Evolutionary conservation across 371 early-diverging fungal species (phyloP), one percentile per base, ranked within the genome.

Genomic region (Syncephalastrum monosporum): DNA sequence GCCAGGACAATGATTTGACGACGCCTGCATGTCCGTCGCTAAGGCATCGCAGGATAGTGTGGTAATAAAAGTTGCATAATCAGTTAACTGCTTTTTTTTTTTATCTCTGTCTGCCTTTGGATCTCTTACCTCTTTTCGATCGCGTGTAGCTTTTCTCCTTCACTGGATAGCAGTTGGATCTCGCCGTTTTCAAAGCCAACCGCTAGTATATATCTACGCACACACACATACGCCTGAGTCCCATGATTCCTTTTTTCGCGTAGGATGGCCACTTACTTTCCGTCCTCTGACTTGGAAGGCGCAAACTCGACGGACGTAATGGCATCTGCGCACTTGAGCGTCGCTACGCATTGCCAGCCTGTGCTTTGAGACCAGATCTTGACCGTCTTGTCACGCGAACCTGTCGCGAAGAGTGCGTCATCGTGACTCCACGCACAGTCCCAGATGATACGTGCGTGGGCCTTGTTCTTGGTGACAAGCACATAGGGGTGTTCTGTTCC

Each of bases 371-470:
- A 41, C 96, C 96, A 95, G 33, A 94, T 63, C 69, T 92, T 92
- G 56, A 93, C 53, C 4, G 91, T 86, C 66, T 94, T 95, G 67
- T 98, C 99, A 50, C 99, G 83, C 12, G 94, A 94, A 13, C 82
- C 96, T 0, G 99, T 97, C 12, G 83, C 94, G 79, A 98, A 96
- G 45, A 87, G 72, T 3, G 49, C 49, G 41, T 85, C 91, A 64
- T 94, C 94, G 17, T 78, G 82, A 42, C 84, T 75, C 94, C 95
- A 97, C 2, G 84, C 73, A 48, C 83, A 86, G 65, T 90, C 91
- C 99, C 99, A 98, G 24, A 98, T 87, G 55, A 98, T 96, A 60
- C 99, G 87, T 0, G 94, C 82, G 67, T 98, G 97, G 1, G 96
- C 91, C 68, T 91, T 92, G 47, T 84, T 82, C 50, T 70, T 79